These are phyloP conservation scores for Chaetomiaceae sp. DNA, from an alignment of 2,329 filamentous ascomycete species.

Conservation along the genomic window DNA sequence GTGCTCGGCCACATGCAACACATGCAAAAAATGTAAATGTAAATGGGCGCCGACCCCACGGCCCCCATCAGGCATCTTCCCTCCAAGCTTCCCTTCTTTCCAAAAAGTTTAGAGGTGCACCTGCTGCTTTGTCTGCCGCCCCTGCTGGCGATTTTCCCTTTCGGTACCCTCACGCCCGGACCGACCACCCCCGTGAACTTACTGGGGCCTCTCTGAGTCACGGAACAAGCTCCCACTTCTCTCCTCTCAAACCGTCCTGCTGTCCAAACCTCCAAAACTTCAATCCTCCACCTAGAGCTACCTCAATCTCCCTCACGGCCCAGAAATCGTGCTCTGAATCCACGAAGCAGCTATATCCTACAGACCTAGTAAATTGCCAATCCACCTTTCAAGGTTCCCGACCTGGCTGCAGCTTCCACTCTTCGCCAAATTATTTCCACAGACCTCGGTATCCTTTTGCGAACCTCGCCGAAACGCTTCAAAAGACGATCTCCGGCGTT, in stretches of 20 bases:
- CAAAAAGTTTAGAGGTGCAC: not conserved
- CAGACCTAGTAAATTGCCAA: not conserved
- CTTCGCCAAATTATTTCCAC: not conserved
- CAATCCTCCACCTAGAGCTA: not conserved
- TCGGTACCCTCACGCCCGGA: slow-evolving; percentile 7
- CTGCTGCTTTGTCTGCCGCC: slow-evolving; percentile 5
- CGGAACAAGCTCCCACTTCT: slow-evolving; percentile 1
- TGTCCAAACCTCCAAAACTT: not conserved
- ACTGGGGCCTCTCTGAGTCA: slow-evolving; percentile 15
- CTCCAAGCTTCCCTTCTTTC: not conserved
- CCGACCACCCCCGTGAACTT: slow-evolving; percentile 13
- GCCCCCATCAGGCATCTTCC: slow-evolving; percentile 1
- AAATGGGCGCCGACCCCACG: not conserved
- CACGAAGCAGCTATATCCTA: not conserved
- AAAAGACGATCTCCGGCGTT: not conserved
- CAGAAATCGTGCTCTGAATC: not conserved
- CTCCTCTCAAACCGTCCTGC: not conserved
- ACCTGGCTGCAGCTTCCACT: not conserved
- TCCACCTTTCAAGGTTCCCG: not conserved
- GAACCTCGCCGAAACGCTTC: not conserved
- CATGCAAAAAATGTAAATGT: not conserved
- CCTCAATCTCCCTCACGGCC: no score
- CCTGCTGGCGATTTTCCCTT: not conserved
- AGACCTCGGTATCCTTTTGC: not conserved
- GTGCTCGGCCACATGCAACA: slow-evolving; percentile 17